Percentiles rank a stretch among this genome's conserved stretches.
Conservation (phyloP, 202 grass and related monocot genomes). For the Schoenoplectus triqueter region DNA sequence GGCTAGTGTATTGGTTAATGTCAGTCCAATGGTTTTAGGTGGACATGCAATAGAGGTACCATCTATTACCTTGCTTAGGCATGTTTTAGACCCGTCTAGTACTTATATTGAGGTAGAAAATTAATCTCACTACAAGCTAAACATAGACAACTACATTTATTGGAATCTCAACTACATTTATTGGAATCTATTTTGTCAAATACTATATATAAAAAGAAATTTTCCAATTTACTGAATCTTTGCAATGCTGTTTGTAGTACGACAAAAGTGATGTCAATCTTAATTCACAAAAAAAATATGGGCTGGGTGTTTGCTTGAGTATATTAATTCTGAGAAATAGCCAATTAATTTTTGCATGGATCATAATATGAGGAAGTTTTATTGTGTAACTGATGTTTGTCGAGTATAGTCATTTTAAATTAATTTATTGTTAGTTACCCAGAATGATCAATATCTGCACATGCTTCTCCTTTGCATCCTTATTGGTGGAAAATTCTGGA, state of each 20-base stretch:
- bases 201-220: neutral
- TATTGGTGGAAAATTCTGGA: constrained; percentile 8
- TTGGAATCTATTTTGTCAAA: neutral
- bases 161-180: neutral
- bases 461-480: constrained; percentile 17
- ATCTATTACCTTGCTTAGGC: constrained; percentile 5
- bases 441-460: constrained; percentile 9
- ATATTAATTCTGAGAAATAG: neutral
- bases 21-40: neutral
- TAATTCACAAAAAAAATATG: neutral
- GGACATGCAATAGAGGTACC: neutral
- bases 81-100: neutral
- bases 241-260: neutral
- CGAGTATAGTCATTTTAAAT: neutral
- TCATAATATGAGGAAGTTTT: neutral
- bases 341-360: neutral
- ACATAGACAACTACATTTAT: neutral
- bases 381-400: neutral
- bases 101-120: constrained; percentile 4
- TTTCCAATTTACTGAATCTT: neutral
- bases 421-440: neutral
- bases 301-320: neutral
- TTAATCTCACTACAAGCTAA: neutral
- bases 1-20: neutral
- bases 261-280: neutral